Evolutionary conservation across 371 early-diverging fungal species (phyloP), one percentile per base, ranked within the genome.

Genomic region (Mortierella sp.): DNA sequence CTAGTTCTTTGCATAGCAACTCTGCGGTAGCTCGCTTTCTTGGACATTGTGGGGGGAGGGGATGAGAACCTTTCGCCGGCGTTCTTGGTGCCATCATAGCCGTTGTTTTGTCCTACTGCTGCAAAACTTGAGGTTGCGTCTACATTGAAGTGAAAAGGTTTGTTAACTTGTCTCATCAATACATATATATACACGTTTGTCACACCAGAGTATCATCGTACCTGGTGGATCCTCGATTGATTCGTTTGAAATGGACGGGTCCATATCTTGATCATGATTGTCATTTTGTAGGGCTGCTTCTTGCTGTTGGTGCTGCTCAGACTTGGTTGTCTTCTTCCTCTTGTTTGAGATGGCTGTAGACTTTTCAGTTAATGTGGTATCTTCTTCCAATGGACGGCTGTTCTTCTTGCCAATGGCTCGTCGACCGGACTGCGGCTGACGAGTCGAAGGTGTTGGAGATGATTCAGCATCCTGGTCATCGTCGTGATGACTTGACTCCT

Each of bases 311-410:
- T 47, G 27, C 30, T 50, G 27, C 3, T 72, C 73, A 6, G 58
- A 58, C 34, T 52, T 72, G 48, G 13, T 43, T 2, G 54, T 59
- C 39, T 67, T 72, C 49, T 67, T 67, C 47, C 73, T 58, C 57
- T 72, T 72, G 27, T 24, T 63, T 31, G 56, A 42, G 2, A 58
- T 48, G 16, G 48, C 61, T 19, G 55, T 30, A 19, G 54, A 43
- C 55, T 8, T 34, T 45, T 23, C 58, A 31, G 28, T 42, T 12
- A 54, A 24, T 38, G 45, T 58, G 10, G 64, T 9, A 19, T 51
- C 58, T 6, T 47, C 69, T 18, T 46, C 50, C 13, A 53, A 19
- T 18, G 63, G 42, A 12, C 57, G 24, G 30, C 47, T 58, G 31
- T 58, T 52, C 24, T 50, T 51, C 26, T 48, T 31, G 14, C 30